A percentile compares a stretch with the other conserved stretches of the same genome.
These are phyloP conservation scores for Aspergillus aculeatinus DNA, from an alignment of 2,329 filamentous ascomycete species.

Conservation along the genomic window DNA sequence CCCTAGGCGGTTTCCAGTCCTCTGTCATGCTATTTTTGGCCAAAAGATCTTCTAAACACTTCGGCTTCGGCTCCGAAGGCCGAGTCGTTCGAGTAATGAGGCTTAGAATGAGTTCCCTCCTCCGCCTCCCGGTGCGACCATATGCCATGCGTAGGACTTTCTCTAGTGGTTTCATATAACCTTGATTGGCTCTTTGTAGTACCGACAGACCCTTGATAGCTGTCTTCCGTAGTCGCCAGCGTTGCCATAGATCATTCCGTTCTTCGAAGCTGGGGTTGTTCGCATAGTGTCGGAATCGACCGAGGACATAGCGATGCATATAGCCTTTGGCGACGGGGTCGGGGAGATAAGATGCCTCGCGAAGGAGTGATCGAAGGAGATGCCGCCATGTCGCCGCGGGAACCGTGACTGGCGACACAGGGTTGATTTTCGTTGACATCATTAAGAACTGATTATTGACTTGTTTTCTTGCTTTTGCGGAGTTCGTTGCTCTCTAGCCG, in stretches of 20 bases:
- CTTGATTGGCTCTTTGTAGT: constrained; percentile 56
- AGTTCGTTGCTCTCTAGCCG: neutral
- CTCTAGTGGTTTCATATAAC: constrained; percentile 51
- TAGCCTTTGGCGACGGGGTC: constrained; percentile 55
- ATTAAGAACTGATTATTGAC: neutral
- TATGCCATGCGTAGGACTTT: constrained; percentile 57
- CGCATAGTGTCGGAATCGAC: constrained; percentile 49
- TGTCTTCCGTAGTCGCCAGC: constrained; percentile 23
- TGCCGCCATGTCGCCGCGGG: constrained; percentile 39
- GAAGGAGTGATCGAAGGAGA: constrained; percentile 57
- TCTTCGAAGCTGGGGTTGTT: constrained; percentile 18
- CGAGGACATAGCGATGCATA: constrained; percentile 49
- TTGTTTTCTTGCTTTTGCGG: neutral
- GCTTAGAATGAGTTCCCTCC: constrained; percentile 48
- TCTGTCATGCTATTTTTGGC: constrained; percentile 17
- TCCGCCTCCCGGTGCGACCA: constrained; percentile 55
- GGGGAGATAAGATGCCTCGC: constrained; percentile 61
- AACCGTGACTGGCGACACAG: constrained; percentile 22
- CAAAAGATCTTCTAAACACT: neutral
- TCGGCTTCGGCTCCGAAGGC: constrained; percentile 22
- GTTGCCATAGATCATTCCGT: constrained; percentile 17
- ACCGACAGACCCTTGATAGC: constrained; percentile 43
- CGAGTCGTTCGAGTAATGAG: constrained; percentile 31
- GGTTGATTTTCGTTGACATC: neutral
- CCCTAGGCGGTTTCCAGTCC: constrained; percentile 36